These are phyloP conservation scores for Nigrospora sphaerica DNA, from an alignment of 2,329 filamentous ascomycete genomes.

Conservation along the genomic window DNA sequence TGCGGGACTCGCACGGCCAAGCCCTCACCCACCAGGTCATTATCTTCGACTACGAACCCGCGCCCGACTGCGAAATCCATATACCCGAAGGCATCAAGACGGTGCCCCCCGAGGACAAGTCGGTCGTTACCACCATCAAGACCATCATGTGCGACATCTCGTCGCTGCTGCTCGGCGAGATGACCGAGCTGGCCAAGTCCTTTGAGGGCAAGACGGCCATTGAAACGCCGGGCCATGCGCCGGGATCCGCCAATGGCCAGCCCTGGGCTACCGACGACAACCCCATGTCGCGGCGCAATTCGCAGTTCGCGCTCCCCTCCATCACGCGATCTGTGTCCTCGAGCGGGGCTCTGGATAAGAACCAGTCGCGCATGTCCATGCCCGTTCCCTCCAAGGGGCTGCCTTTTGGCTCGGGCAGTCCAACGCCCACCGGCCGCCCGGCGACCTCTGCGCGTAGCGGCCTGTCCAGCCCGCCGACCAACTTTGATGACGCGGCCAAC, in stretches of 20 bases:
- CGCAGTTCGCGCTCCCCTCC: conserved; percentile 41
- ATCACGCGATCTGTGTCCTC: conserved; percentile 47
- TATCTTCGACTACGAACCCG: conserved; percentile 64
- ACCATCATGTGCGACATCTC: conserved; percentile 75
- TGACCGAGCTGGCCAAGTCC: conserved; percentile 66
- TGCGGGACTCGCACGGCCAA: conserved; percentile 67
- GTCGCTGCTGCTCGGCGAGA: conserved; percentile 64
- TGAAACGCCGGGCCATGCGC: conserved; percentile 61
- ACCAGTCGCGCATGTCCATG: conserved; percentile 72
- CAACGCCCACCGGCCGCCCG: conserved; percentile 37
- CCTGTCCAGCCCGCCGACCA: conserved; percentile 40
- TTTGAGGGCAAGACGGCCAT: conserved; percentile 68
- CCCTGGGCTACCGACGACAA: conserved; percentile 35
- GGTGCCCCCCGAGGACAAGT: conserved; percentile 61
- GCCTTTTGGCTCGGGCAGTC: conserved; percentile 34
- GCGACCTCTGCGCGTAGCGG: conserved; percentile 44
- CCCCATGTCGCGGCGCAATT: conserved; percentile 41
- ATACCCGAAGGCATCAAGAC: conserved; percentile 62
- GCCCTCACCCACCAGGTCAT: conserved; percentile 72
- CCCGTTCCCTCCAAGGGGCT: conserved; percentile 49
- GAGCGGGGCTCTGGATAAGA: conserved; percentile 47
- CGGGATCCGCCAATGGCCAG: conserved; percentile 31
- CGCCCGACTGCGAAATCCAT: conserved; percentile 39
- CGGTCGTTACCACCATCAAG: conserved; percentile 73
- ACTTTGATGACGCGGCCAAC: conserved; percentile 36